A percentile compares a stretch with the other conserved stretches of the same genome.
Conservation (phyloP, 208 protist species). For the Porcisia hertigi region DNA sequence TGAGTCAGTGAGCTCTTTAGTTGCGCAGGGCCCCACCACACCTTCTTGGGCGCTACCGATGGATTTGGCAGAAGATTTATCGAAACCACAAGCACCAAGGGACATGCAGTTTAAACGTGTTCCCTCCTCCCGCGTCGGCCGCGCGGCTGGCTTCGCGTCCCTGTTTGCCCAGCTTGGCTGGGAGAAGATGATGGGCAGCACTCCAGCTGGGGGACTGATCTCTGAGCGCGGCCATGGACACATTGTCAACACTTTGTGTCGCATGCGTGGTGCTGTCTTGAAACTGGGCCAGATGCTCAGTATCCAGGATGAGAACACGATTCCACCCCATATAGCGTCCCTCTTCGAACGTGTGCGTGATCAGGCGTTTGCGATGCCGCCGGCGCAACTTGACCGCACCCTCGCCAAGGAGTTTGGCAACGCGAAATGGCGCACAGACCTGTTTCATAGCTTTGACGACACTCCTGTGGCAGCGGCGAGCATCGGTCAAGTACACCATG, state of each 20-base stretch:
- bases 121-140: slow-evolving; percentile 54
- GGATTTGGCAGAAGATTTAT: slow-evolving; percentile 21
- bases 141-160: slow-evolving; percentile 69
- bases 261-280: slow-evolving; percentile 93
- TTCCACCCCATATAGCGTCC: slow-evolving; percentile 73
- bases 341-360: slow-evolving; percentile 86
- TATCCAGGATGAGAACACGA: slow-evolving; percentile 84
- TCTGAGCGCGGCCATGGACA: slow-evolving; percentile 57
- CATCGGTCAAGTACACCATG: slow-evolving; percentile 95
- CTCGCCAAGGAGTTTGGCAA: slow-evolving; percentile 50
- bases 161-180: slow-evolving; percentile 71
- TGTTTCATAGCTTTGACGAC: slow-evolving; percentile 86
- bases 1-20: background rate
- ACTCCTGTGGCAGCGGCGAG: slow-evolving; percentile 94
- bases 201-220: slow-evolving; percentile 41
- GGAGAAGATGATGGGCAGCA: slow-evolving; percentile 49
- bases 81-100: background rate
- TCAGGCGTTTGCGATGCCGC: slow-evolving; percentile 86
- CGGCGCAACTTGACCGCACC: slow-evolving; percentile 55
- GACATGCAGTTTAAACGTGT: slow-evolving; percentile 53
- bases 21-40: background rate
- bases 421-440: slow-evolving; percentile 44
- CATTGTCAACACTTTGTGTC: slow-evolving; percentile 94
- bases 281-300: slow-evolving; percentile 97
- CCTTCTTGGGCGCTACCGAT: slow-evolving; percentile 7